Evolutionary conservation across 495 filamentous ascomycete genomes (phyloP), one percentile per base, ranked within the genome.

Genomic region (Venustampulla echinocandica): DNA sequence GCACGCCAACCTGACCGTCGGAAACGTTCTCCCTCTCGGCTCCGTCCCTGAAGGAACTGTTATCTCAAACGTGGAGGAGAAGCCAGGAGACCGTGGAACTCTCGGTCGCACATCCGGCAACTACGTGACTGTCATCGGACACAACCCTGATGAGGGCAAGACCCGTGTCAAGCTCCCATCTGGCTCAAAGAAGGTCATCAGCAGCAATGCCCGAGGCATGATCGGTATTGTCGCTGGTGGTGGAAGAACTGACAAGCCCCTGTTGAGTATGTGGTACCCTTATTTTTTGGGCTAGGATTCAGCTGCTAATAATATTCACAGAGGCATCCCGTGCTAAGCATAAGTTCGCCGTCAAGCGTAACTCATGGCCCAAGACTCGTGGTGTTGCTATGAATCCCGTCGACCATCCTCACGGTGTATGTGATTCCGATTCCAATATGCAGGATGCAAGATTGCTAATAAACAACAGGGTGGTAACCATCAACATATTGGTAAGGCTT

Each of bases 331-430:
- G 90, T 64, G 90, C 90, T 63, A 95, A 92, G 85, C 87, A 95
- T 69, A 97, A 98, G 85, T 97, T 94, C 77, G 87, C 87, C 56
- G 92, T 94, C 75, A 99, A 99, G 87, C 85, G 93, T 66, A 97
- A 97, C 86, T 87, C 79, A 62, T 97, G 93, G 92, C 92, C 93
- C 69, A 97, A 93, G 85, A 99, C 92, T 80, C 90, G 92, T 88
- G 92, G 92, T 93, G 92, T 99, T 79, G 92, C 92, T 69, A 99
- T 99, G 92, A 99, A 99, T 75, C 92, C 92, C 56, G 92, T 98
- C 60, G 92, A 98, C 76, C 92, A 97, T 84, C 92, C 92, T 75
- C 92, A 98, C 86, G 92, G 92, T 85, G 73, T 73, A 56, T 30
- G 52, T 72, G 14, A 18, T 35, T 11, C 19, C 21, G 69, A 73